phyloP scores from a whole-genome alignment of 2,329 filamentous ascomycete genomes.

The Cryphonectria nitschkei region DNA sequence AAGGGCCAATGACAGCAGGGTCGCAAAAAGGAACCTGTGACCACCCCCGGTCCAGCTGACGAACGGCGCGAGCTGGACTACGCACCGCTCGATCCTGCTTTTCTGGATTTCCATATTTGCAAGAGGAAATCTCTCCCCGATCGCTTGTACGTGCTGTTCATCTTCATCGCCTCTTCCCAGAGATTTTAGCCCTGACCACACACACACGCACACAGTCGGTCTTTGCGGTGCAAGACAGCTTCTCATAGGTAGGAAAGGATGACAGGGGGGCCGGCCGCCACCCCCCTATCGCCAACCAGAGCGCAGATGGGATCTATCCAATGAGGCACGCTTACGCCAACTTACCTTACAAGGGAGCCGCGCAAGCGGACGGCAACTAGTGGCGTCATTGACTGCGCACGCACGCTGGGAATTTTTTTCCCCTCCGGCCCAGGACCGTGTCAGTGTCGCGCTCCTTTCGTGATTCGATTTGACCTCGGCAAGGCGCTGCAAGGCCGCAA shows the following conservation, averaged over 20 bases:
- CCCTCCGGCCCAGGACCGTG: conserved; percentile 1
- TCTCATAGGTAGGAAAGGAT: neutral
- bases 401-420: neutral
- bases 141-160: conserved; percentile 5
- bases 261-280: conserved; percentile 1
- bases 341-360: neutral
- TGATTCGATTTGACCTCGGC: conserved; percentile 10
- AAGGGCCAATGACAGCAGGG: conserved; percentile 21
- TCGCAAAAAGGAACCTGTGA: conserved; percentile 9
- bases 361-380: conserved; percentile 11
- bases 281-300: neutral
- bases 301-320: conserved; percentile 12
- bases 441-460: conserved; percentile 23
- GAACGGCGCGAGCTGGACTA: conserved; percentile 1
- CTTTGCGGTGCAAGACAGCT: neutral
- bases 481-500: neutral
- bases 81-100: conserved; percentile 1
- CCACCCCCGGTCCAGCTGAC: conserved; percentile 15
- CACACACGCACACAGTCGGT: neutral
- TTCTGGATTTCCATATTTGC: neutral
- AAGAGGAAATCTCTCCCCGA: neutral
- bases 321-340: conserved; percentile 6
- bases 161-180: conserved; percentile 17
- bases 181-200: conserved; percentile 11
- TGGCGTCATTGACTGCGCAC: conserved; percentile 20